Percentiles rank a stretch among this genome's conserved stretches.
Conservation (phyloP, 768 basidiomycete species). For the Lactarius indigo region DNA sequence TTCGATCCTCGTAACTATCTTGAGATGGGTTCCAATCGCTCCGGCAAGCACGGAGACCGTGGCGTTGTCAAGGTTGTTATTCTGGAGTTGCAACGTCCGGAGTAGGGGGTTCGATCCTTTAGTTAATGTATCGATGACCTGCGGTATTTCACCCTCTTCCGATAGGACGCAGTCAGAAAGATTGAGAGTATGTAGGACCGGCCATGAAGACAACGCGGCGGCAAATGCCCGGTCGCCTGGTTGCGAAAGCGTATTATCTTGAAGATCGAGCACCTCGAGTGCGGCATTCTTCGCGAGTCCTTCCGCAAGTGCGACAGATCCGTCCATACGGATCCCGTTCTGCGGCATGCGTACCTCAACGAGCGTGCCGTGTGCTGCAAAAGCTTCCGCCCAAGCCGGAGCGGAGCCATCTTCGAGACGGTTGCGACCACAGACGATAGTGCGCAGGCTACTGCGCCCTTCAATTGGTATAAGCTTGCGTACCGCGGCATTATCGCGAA, state of each 20-base stretch:
- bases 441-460: slow-evolving; percentile 65
- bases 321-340: slow-evolving; percentile 94
- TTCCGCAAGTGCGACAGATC: slow-evolving; percentile 71
- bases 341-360: slow-evolving; percentile 92
- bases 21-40: slow-evolving; percentile 58
- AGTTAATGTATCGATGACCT: slow-evolving; percentile 56
- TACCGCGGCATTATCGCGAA: slow-evolving; percentile 64
- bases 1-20: slow-evolving; percentile 64
- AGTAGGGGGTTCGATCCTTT: slow-evolving; percentile 72
- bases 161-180: slow-evolving; percentile 90
- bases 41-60: slow-evolving; percentile 66
- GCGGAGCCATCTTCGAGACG: slow-evolving; percentile 92
- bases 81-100: slow-evolving; percentile 78
- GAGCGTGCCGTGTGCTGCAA: slow-evolving; percentile 77
- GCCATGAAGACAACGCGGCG: slow-evolving; percentile 64
- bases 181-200: slow-evolving; percentile 71
- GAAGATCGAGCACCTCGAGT: slow-evolving; percentile 80
- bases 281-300: slow-evolving; percentile 67
- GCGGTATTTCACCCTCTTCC: slow-evolving; percentile 72
- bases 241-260: slow-evolving; percentile 84
- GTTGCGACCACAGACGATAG: slow-evolving; percentile 91
- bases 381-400: slow-evolving; percentile 79
- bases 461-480: slow-evolving; percentile 56
- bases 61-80: slow-evolving; percentile 79
- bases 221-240: slow-evolving; percentile 56